Conservation (phyloP, 73 alveolate species). For the Paramecium sonneborni region DNA sequence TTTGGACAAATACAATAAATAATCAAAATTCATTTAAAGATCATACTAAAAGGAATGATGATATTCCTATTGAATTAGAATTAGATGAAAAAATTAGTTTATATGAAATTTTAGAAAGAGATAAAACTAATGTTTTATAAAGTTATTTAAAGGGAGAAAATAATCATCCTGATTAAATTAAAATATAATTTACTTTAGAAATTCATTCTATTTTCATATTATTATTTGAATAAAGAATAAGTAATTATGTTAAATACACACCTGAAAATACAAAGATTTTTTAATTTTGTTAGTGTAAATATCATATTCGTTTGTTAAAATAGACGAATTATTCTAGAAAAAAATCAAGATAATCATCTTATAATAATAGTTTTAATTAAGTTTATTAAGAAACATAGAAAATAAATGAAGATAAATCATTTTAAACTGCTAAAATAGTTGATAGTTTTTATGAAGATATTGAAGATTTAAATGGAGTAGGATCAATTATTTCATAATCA, state of each 20-base stretch:
- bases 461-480: not conserved
- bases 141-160: conserved; percentile 31
- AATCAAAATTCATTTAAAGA: conserved; percentile 46
- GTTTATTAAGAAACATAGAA: not conserved
- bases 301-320: not conserved
- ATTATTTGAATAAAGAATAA: not conserved
- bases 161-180: conserved; percentile 33
- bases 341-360: not conserved
- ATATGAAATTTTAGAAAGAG: conserved; percentile 48
- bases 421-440: conserved; percentile 1
- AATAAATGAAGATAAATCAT: not conserved
- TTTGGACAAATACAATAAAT: conserved; percentile 51
- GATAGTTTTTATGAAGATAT: conserved; percentile 37
- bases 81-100: conserved; percentile 40
- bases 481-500: not conserved
- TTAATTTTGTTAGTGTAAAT: conserved; percentile 35
- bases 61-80: conserved; percentile 49
- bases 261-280: conserved; percentile 45
- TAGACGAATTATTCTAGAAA: not conserved
- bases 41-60: not conserved
- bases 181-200: not conserved
- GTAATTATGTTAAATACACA: not conserved
- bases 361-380: not conserved
- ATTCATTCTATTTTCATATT: conserved; percentile 2
- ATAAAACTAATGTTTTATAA: conserved; percentile 25